Evolutionary conservation across 2,329 filamentous ascomycete genomes (phyloP).

Genomic region (Trichoderma breve): DNA sequence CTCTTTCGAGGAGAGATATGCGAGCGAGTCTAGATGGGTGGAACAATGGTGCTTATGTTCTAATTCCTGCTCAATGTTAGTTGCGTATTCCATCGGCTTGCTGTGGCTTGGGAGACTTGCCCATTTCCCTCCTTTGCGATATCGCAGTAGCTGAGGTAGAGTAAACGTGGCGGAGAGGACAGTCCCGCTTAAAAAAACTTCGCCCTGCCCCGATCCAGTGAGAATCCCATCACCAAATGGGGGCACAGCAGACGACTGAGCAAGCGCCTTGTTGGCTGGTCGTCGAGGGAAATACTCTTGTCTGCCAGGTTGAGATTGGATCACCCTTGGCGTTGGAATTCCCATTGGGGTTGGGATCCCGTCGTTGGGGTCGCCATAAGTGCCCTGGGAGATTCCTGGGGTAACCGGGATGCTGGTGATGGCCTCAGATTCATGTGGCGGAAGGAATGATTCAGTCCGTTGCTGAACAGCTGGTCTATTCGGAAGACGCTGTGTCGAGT

Average conservation of each 20-base stretch:
- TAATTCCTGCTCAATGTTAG: neutral
- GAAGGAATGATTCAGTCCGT: neutral
- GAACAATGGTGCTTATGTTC: conserved; percentile 73
- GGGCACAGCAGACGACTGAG: neutral
- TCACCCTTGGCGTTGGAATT: neutral
- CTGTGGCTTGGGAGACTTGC: conserved; percentile 41
- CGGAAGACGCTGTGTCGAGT: neutral
- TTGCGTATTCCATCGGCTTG: neutral
- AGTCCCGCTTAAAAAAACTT: conserved; percentile 46
- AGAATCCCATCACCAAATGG: neutral
- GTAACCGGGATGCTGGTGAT: conserved; percentile 17
- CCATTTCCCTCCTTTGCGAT: conserved; percentile 57
- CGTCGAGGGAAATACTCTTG: neutral
- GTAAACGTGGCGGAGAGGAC: conserved; percentile 64
- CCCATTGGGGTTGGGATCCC: neutral
- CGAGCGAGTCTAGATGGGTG: conserved; percentile 85
- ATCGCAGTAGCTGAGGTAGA: conserved; percentile 56
- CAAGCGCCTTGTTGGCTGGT: neutral
- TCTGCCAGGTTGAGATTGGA: neutral
- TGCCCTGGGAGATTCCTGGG: conserved; percentile 15
- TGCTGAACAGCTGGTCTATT: neutral
- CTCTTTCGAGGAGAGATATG: conserved; percentile 71
- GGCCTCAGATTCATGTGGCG: neutral
- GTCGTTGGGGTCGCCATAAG: neutral
- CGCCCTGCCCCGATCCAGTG: neutral